Percentiles rank a stretch among this genome's conserved stretches.
phyloP scores from a whole-genome alignment of 352 stramenopile genomes.

The Thalassiosira exigua region DNA sequence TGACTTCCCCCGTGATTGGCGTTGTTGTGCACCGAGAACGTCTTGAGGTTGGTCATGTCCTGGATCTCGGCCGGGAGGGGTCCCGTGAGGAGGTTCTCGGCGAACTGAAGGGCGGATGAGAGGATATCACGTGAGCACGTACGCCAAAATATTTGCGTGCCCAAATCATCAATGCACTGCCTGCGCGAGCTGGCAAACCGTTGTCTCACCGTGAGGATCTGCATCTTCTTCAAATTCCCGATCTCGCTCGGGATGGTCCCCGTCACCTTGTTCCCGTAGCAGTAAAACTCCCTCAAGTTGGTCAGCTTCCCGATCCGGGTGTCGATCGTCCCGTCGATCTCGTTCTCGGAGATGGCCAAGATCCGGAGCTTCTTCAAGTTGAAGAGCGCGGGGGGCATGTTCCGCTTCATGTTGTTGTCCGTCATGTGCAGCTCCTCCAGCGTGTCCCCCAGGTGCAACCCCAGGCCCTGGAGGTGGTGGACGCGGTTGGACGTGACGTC shows the following conservation, averaged over 20 bases:
- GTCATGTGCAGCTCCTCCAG: constrained; percentile 64
- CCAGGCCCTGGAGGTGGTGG: constrained; percentile 50
- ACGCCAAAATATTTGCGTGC: too few species aligned
- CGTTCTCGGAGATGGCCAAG: constrained; percentile 76
- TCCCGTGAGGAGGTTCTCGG: constrained; percentile 60
- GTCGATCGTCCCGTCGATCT: constrained; percentile 64
- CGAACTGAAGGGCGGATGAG: constrained; percentile 35
- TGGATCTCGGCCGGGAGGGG: constrained; percentile 54
- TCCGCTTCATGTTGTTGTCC: constrained; percentile 62
- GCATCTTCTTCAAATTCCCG: constrained; percentile 63
- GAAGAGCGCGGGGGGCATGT: constrained; percentile 65
- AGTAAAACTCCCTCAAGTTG: constrained; percentile 74
- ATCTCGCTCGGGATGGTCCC: constrained; percentile 73
- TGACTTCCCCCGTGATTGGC: constrained; percentile 50
- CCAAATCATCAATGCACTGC: too few species aligned
- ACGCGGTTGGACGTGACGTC: constrained; percentile 56
- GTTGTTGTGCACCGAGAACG: constrained; percentile 67
- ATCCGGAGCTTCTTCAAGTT: constrained; percentile 63
- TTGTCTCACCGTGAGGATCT: constrained; percentile 67
- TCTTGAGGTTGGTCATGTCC: constrained; percentile 63
- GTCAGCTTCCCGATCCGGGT: constrained; percentile 58
- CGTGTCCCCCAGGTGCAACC: constrained; percentile 7
- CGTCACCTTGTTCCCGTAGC: constrained; percentile 80
- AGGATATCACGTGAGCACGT: neutral
- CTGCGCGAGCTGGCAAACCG: too few species aligned